Base-by-base conservation (phyloP, 768 basidiomycete species). In the Termitomyces sp. region DNA sequence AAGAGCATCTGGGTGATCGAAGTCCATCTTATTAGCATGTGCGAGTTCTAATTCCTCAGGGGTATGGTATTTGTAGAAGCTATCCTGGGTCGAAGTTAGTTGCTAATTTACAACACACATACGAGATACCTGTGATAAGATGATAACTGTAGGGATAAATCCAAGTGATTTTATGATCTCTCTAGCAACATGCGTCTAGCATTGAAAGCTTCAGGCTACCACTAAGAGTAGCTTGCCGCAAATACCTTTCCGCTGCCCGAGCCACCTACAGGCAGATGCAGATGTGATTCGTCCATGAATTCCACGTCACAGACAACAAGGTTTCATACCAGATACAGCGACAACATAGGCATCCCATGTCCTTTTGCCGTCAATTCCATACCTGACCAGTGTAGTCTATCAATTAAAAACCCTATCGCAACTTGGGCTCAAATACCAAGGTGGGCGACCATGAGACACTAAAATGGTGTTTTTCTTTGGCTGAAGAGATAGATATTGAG, bases 1-100 rank as follows among this genome's bases (percentile, higher is more conserved):
- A 51, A 98, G 88, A 4, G 94, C 87, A 70, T 91, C 85, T 12
- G 96, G 96, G 64, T 94, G 92, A 66, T 99, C 96, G 62, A 95
- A 89, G 66, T 95, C 92, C 59, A 87, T 80, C 52, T 82, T 73
- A 65, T 87, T 95, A 18, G 83, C 81, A 69, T 93, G 88, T 0
- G 96, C 96, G n/a, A 90, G 77, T 6, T 76, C 80, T 20, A 93
- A 77, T 72, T 98, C 88, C 64, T 95, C 92, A 2, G 82, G 79
- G 4, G 80, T 80, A 65, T 93, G 90, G 47, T 74, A 73, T 65
- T 88, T 92, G 75, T 99, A 99, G 73, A 98, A 99, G 68, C 91
- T 92, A 70, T 98, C 95, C 90, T 94, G 71, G 36, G n/a, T 54
- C 35, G 22, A 24, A n/a, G 14, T 24, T 35, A 66, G 59, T 33